phyloP scores from a whole-genome alignment of 2,329 filamentous ascomycete genomes.

The Podosphaera aphanis region DNA sequence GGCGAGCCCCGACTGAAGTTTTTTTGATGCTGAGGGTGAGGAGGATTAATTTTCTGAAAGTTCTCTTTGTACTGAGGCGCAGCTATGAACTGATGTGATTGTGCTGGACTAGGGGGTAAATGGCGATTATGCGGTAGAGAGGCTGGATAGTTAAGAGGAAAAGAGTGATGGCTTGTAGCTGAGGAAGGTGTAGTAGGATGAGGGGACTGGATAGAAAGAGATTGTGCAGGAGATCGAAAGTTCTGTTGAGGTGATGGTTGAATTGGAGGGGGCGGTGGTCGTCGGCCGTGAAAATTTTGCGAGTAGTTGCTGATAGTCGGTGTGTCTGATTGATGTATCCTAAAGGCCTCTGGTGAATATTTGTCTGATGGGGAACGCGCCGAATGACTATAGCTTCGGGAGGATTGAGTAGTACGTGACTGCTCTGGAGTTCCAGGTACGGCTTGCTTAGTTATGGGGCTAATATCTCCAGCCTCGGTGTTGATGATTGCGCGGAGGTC shows the following conservation, averaged over 20 bases:
- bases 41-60: slow-evolving; percentile 11
- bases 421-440: slow-evolving; percentile 15
- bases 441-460: slow-evolving; percentile 9
- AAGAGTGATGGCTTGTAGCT: slow-evolving; percentile 14
- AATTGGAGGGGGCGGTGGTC: slow-evolving; percentile 19
- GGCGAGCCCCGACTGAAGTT: slow-evolving; percentile 12
- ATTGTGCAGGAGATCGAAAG: slow-evolving; percentile 21
- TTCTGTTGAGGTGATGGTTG: slow-evolving; percentile 18
- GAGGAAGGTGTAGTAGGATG: slow-evolving; percentile 15
- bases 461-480: slow-evolving; percentile 15
- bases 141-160: slow-evolving; percentile 12
- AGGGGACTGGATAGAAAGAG: slow-evolving; percentile 16
- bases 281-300: slow-evolving; percentile 13
- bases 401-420: slow-evolving; percentile 11
- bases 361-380: slow-evolving; percentile 12
- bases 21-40: slow-evolving; percentile 13
- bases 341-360: slow-evolving; percentile 15
- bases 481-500: slow-evolving; percentile 30
- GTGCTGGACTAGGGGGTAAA: slow-evolving; percentile 15
- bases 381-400: slow-evolving; percentile 14
- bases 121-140: background rate
- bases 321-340: slow-evolving; percentile 8
- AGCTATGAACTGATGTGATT: slow-evolving; percentile 14
- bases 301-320: slow-evolving; percentile 13
- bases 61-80: slow-evolving; percentile 12